Conservation (phyloP, 208 protist genomes). For the Trypanosomatidae sp. region DNA sequence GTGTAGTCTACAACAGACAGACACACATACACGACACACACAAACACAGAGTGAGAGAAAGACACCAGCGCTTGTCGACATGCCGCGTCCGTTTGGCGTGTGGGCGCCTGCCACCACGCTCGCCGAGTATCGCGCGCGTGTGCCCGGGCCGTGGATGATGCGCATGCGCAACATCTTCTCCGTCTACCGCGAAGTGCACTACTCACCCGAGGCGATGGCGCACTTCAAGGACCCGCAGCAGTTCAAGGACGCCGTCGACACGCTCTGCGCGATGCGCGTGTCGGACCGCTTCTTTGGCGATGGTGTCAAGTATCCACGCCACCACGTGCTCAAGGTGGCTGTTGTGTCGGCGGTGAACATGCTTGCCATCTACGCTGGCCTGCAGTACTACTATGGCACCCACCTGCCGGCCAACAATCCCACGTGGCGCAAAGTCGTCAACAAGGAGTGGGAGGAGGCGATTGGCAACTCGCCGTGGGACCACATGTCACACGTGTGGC, state of each 20-base stretch:
- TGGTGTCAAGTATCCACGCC: constrained; percentile 53
- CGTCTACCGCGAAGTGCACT: constrained; percentile 60
- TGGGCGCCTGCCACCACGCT: constrained; percentile 80
- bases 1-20: too few relatives aligned
- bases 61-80: constrained; percentile 4
- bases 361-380: constrained; percentile 19
- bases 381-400: constrained; percentile 63
- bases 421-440: constrained; percentile 81
- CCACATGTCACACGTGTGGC: constrained; percentile 85
- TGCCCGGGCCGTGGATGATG: constrained; percentile 43
- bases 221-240: constrained; percentile 83
- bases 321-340: constrained; percentile 25
- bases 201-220: constrained; percentile 67
- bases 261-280: constrained; percentile 53
- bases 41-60: not conserved
- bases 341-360: constrained; percentile 20
- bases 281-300: constrained; percentile 81
- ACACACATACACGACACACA: too few relatives aligned
- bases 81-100: constrained; percentile 80
- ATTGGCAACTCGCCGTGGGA: constrained; percentile 86
- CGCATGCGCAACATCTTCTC: constrained; percentile 25
- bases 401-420: constrained; percentile 75
- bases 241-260: constrained; percentile 78
- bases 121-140: constrained; percentile 64
- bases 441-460: constrained; percentile 88